phyloP scores from a whole-genome alignment of 768 basidiomycete species.

The Dioszegia crocea region DNA sequence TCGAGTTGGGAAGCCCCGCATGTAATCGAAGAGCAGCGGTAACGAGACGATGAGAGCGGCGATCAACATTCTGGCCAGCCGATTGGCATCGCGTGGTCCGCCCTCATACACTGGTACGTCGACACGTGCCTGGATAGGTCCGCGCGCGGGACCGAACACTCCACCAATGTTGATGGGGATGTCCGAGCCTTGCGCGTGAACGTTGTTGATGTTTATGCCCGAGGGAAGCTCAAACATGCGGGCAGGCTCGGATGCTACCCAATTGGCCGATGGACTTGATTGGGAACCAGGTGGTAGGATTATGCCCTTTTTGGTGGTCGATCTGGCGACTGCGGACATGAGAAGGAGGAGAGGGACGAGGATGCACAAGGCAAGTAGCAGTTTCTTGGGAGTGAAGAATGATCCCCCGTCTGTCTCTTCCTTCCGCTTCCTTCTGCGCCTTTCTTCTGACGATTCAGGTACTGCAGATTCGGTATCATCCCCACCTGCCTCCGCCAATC shows the following conservation, averaged over 20 bases:
- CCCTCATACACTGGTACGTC: constrained; percentile 15
- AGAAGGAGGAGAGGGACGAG: constrained; percentile 12
- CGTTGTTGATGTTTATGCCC: constrained; percentile 10
- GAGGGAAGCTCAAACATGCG: not conserved
- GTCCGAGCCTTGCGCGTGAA: constrained; percentile 1
- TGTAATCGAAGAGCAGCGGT: constrained; percentile 23
- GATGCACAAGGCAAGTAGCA: constrained; percentile 15
- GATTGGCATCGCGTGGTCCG: constrained; percentile 25
- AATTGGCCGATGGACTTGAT: constrained; percentile 9
- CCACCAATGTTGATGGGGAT: constrained; percentile 13
- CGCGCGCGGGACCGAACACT: not conserved
- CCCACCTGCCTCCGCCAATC: not conserved
- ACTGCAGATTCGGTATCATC: not conserved
- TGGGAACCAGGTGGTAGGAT: not conserved
- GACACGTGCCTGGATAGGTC: constrained; percentile 3
- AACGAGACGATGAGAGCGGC: constrained; percentile 10
- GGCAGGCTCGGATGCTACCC: not conserved
- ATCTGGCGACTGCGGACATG: not conserved
- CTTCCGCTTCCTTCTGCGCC: not conserved
- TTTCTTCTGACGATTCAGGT: not conserved
- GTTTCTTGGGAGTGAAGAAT: constrained; percentile 5
- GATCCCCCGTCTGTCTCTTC: not conserved
- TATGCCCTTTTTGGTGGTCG: not conserved
- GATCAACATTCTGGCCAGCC: constrained; percentile 22
- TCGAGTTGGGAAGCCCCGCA: constrained; percentile 19